Conservation (phyloP, 345 rosid species). For the Salix udensis region DNA sequence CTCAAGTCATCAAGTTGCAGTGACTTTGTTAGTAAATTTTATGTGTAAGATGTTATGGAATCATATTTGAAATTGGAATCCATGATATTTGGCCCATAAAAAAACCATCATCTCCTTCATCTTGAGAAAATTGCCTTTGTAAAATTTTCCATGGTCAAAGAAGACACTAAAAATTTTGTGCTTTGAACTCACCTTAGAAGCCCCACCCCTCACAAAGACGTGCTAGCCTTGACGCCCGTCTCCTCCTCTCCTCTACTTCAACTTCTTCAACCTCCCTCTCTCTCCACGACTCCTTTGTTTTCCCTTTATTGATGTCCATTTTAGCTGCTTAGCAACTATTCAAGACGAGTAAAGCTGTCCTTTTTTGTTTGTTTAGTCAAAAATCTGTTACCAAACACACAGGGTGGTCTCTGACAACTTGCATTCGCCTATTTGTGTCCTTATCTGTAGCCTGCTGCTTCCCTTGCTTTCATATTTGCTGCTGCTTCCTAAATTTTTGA, state of each 20-base stretch:
- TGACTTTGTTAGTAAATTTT: no score
- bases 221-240: not conserved
- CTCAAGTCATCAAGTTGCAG: no score
- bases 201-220: not conserved
- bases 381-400: conserved; percentile 1
- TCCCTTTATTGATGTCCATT: not conserved
- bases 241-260: not conserved
- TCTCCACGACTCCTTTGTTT: not conserved
- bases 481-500: conserved; percentile 2
- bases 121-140: no score
- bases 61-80: no score
- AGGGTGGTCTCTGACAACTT: conserved; percentile 2
- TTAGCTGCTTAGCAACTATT: not conserved
- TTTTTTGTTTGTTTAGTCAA: conserved; percentile 15
- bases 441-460: not conserved
- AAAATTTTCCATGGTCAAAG: no score
- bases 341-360: not conserved
- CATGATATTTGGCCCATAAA: no score
- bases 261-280: not conserved
- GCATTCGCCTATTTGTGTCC: conserved; percentile 3
- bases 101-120: no score
- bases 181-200: not conserved
- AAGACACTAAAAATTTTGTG: not conserved
- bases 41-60: not conserved
- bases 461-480: conserved; percentile 16